Percentiles rank a stretch among this genome's conserved stretches.
Conservation (phyloP, 2,329 filamentous ascomycete genomes). For the Phyllosticta citriasiana region DNA sequence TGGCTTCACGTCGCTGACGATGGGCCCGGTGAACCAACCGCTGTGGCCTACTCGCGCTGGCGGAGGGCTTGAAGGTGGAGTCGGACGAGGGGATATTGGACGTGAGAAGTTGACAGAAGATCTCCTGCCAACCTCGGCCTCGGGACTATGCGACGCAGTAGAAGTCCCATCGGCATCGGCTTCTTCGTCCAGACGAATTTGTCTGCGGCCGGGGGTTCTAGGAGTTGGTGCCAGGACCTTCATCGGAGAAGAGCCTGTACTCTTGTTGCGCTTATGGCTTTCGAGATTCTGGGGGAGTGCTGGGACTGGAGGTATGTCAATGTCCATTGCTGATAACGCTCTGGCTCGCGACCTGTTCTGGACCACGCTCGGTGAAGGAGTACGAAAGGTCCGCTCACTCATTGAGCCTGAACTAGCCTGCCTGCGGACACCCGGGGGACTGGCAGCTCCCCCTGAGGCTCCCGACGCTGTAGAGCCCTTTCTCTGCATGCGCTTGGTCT, state of each 20-base stretch:
- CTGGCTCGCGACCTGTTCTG: conserved; percentile 15
- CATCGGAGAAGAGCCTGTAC: conserved; percentile 38
- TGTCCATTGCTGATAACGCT: conserved; percentile 10
- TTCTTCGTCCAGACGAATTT: conserved; percentile 33
- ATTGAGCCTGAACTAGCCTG: conserved; percentile 68
- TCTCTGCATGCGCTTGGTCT: conserved; percentile 76
- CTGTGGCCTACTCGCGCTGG: conserved; percentile 14
- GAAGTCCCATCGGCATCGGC: conserved; percentile 16
- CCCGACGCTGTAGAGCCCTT: conserved; percentile 64
- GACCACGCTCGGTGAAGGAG: conserved; percentile 44
- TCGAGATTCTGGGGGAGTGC: conserved; percentile 49
- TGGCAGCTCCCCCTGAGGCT: conserved; percentile 35
- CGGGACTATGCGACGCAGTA: conserved; percentile 27
- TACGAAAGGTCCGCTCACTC: conserved; percentile 80
- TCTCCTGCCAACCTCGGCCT: conserved; percentile 25
- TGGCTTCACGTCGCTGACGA: conserved; percentile 16
- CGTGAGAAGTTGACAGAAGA: conserved; percentile 45
- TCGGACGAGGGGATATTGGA: conserved; percentile 40
- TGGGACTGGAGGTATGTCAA: conserved; percentile 63
- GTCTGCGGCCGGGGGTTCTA: conserved; percentile 25
- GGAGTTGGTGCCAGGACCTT: conserved; percentile 37
- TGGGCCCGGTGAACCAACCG: conserved; percentile 31
- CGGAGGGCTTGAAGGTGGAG: conserved; percentile 11
- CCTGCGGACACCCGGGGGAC: conserved; percentile 26
- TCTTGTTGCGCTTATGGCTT: conserved; percentile 32